These are phyloP conservation scores for Actinomucor elegans DNA, from an alignment of 371 early-diverging fungal species.

Conservation along the genomic window DNA sequence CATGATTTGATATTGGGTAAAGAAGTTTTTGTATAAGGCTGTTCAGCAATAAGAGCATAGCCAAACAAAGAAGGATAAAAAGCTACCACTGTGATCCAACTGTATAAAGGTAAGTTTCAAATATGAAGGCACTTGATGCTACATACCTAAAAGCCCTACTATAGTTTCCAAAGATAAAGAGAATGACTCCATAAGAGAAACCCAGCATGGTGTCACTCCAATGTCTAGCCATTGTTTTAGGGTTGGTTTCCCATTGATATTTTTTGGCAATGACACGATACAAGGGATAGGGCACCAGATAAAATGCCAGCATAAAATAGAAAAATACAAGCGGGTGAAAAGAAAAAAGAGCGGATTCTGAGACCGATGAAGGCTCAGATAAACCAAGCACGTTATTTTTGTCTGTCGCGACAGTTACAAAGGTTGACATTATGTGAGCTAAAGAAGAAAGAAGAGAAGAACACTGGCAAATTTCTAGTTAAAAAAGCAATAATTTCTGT, in stretches of 20 bases:
- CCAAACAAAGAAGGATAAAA: slow-evolving; percentile 74
- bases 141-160: slow-evolving; percentile 64
- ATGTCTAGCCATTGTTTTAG: slow-evolving; percentile 63
- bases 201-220: slow-evolving; percentile 64
- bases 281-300: slow-evolving; percentile 55
- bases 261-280: slow-evolving; percentile 58
- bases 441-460: slow-evolving; percentile 6
- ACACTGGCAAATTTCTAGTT: not conserved
- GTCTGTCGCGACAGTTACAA: too few species aligned
- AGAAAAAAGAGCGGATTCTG: slow-evolving; percentile 38
- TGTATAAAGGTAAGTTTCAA: not conserved
- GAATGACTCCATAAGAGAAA: slow-evolving; percentile 59
- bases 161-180: slow-evolving; percentile 86
- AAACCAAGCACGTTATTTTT: slow-evolving; percentile 6
- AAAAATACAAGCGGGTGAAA: slow-evolving; percentile 55
- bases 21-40: slow-evolving; percentile 71
- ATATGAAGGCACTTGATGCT: not conserved
- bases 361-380: not conserved
- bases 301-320: slow-evolving; percentile 56
- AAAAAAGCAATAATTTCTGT: not conserved
- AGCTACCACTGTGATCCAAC: slow-evolving; percentile 72
- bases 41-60: slow-evolving; percentile 68
- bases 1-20: slow-evolving; percentile 70
- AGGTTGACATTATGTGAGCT: too few species aligned
- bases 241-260: slow-evolving; percentile 66